Evolutionary conservation across 2,329 filamentous ascomycete species (phyloP).

Genomic region (Harringtonia aguacate): DNA sequence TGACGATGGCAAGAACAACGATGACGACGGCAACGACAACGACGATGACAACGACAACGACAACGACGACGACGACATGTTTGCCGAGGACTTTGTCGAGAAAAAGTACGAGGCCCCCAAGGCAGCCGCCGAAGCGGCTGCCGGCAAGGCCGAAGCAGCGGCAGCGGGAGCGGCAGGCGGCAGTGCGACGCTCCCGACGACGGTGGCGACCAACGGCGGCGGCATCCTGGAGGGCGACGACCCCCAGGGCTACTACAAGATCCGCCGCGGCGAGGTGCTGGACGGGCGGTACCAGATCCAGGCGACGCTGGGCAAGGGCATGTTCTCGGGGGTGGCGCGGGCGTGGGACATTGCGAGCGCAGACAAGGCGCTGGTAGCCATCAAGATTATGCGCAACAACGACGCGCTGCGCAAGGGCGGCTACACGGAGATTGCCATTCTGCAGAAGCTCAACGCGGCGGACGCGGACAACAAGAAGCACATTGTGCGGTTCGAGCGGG

Average conservation of each 20-base stretch:
- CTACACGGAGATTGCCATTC: slow-evolving; percentile 85
- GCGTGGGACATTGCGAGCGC: slow-evolving; percentile 63
- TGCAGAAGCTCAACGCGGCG: slow-evolving; percentile 74
- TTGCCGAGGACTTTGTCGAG: slow-evolving; percentile 68
- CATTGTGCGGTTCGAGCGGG: slow-evolving; percentile 74
- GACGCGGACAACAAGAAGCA: slow-evolving; percentile 88
- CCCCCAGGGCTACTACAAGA: slow-evolving; percentile 91
- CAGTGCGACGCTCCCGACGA: too few relatives aligned
- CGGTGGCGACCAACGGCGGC: slow-evolving; percentile 45
- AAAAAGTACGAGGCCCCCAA: slow-evolving; percentile 51
- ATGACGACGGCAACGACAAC: neutral
- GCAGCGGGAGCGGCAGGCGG: too few relatives aligned
- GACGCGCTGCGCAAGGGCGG: slow-evolving; percentile 86
- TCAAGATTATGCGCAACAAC: slow-evolving; percentile 98
- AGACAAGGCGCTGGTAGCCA: slow-evolving; percentile 63
- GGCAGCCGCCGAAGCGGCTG: slow-evolving; percentile 22
- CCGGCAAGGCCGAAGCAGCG: slow-evolving; percentile 21
- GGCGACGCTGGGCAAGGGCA: slow-evolving; percentile 79
- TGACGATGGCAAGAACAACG: slow-evolving; percentile 3
- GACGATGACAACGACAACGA: slow-evolving; percentile 3
- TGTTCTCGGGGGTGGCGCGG: slow-evolving; percentile 93
- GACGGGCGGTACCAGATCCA: slow-evolving; percentile 85
- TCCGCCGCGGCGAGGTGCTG: slow-evolving; percentile 82
- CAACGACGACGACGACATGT: slow-evolving; percentile 70
- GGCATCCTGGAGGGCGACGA: slow-evolving; percentile 90